Percentiles rank a stretch among this genome's conserved stretches.
Evolutionary conservation across 768 basidiomycete genomes (phyloP).

Genomic region (Tricholoma furcatifolium): DNA sequence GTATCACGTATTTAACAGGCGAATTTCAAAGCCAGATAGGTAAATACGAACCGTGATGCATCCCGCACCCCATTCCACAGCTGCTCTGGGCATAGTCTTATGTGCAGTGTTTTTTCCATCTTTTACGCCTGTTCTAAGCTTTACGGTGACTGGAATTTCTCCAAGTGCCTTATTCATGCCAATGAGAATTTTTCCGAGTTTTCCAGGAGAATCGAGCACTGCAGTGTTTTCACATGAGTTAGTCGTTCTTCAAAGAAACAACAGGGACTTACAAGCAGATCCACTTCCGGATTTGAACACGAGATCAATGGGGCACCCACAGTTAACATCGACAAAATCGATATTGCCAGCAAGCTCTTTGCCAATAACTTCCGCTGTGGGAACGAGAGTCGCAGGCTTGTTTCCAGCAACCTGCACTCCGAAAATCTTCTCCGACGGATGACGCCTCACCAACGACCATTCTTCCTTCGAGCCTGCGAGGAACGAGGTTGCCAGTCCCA

Average conservation of each 20-base stretch:
- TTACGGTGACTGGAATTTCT: constrained; percentile 88
- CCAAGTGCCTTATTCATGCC: constrained; percentile 93
- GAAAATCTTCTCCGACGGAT: constrained; percentile 83
- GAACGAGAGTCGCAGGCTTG: constrained; percentile 74
- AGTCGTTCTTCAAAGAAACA: not conserved
- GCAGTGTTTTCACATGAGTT: not conserved
- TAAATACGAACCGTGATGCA: constrained; percentile 40
- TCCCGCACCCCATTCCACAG: constrained; percentile 44
- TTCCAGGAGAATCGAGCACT: constrained; percentile 84
- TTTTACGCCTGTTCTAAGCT: constrained; percentile 91
- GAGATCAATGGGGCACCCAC: constrained; percentile 96
- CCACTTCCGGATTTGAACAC: constrained; percentile 92
- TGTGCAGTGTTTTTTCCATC: constrained; percentile 86
- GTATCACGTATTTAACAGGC: not conserved
- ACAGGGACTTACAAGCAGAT: constrained; percentile 66
- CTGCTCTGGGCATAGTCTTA: constrained; percentile 84
- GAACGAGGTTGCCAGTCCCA: constrained; percentile 94
- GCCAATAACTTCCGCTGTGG: constrained; percentile 79
- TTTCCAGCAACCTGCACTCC: constrained; percentile 93
- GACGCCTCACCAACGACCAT: constrained; percentile 89
- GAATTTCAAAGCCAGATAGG: not conserved
- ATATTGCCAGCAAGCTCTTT: constrained; percentile 63
- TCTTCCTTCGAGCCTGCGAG: constrained; percentile 87
- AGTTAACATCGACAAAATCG: constrained; percentile 95
- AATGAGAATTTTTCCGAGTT: constrained; percentile 81